Evolutionary conservation across 495 filamentous ascomycete genomes (phyloP), one percentile per base, ranked within the genome.

Genomic region (Xylaria cubensis): DNA sequence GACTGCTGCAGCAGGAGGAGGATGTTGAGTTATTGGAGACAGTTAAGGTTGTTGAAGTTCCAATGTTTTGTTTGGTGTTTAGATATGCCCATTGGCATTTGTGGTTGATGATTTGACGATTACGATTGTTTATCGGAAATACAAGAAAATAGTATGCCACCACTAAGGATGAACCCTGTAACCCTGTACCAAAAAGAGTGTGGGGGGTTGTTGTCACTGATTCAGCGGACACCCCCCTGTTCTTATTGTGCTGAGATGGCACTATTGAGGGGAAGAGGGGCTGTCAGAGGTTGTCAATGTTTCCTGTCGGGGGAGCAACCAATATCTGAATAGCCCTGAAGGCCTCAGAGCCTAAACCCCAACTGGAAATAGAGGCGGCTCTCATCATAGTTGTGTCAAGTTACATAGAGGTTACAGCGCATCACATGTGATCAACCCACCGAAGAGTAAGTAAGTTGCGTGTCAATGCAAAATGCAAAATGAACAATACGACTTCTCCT

Each of bases 261-360:
- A 46, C 17, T 50, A 50, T 50, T 50, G 24, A 64, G 68, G 36
- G 56, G 68, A 56, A 67, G 72, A 56, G 15, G 71, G 66, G 26
- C 39, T 67, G 32, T n/a, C 39, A 56, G 15, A 61, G 66, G 26
- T 29, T 67, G 32, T n/a, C 39, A 2, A 32, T 29, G 39, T 17
- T 64, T 10, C 62, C 41, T 9, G 62, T 64, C 62, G 62, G 62
- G 21, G 62, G 62, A 64, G 62, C 62, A 64, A 64, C 62, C 42
- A 46, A 13, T 44, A 21, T 41, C 62, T 5, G 42, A 44, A 44
- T 13, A 32, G 15, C 62, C 39, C n/a, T 12, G 59, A 17, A 15
- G 21, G 34, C 19, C 34, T 15, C 17, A 42, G 15, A 21, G 7
- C 17, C 56, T 59, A 59, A 39, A 32, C 56, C 56, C 3, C 2